These are phyloP conservation scores for Fusarium sp. DNA, from an alignment of 2,329 filamentous ascomycete genomes.

Conservation along the genomic window DNA sequence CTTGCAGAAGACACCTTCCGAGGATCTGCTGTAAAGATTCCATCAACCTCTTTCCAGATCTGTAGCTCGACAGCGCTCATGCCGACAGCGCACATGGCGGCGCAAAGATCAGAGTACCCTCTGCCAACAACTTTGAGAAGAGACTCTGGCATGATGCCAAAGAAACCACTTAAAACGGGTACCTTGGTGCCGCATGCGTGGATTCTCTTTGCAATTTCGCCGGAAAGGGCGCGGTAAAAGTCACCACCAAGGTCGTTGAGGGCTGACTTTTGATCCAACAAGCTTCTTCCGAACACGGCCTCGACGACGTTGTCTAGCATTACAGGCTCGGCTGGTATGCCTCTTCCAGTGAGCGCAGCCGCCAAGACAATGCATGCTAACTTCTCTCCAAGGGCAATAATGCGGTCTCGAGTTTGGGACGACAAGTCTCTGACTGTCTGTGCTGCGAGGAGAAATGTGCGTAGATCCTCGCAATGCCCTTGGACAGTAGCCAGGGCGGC, in stretches of 20 bases:
- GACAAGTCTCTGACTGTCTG: background rate
- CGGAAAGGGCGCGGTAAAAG: slow-evolving; percentile 6
- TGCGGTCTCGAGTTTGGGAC: background rate
- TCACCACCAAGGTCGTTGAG: background rate
- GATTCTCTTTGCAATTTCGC: slow-evolving; percentile 2
- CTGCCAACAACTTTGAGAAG: slow-evolving; percentile 10
- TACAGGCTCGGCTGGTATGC: background rate
- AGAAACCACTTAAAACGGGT: slow-evolving; percentile 12
- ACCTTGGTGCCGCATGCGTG: background rate
- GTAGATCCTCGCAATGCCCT: background rate
- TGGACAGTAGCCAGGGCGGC: background rate
- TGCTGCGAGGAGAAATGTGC: background rate
- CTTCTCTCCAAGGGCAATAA: background rate
- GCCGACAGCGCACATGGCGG: slow-evolving; percentile 16
- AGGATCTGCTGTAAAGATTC: slow-evolving; percentile 17
- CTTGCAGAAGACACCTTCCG: slow-evolving; percentile 9
- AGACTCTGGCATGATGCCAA: slow-evolving; percentile 8
- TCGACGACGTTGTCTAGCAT: background rate
- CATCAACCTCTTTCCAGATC: slow-evolving; percentile 21
- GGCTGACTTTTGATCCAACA: background rate
- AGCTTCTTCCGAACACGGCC: background rate
- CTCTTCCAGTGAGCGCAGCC: background rate
- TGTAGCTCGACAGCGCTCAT: slow-evolving; percentile 7
- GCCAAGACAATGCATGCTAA: background rate
- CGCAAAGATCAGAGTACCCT: slow-evolving; percentile 14